Evolutionary conservation across 2,329 filamentous ascomycete genomes (phyloP).

Genomic region (Rugonectria rugulosa): DNA sequence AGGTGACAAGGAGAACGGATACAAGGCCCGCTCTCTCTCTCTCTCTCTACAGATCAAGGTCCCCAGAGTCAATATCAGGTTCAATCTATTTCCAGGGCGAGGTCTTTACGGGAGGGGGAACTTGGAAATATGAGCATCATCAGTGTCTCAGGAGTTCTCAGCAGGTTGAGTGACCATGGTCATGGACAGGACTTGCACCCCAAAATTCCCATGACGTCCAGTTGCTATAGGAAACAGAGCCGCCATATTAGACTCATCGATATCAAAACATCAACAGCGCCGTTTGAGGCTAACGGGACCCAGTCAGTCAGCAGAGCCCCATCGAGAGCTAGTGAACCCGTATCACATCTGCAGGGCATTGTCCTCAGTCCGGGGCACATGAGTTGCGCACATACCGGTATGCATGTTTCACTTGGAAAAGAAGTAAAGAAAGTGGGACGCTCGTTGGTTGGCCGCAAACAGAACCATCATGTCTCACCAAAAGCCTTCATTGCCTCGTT

Average conservation of each 20-base stretch:
- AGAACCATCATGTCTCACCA: conserved; percentile 1
- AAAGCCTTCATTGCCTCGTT: conserved; percentile 2
- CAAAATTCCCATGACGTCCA: conserved; percentile 2
- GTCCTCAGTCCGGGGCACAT: conserved; percentile 19
- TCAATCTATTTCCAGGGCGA: too few relatives aligned
- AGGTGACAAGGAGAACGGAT: background rate
- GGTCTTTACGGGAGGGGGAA: too few relatives aligned
- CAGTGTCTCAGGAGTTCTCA: background rate
- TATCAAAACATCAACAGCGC: conserved; percentile 11
- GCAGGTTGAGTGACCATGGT: conserved; percentile 19
- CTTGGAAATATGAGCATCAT: too few relatives aligned
- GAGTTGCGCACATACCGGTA: too few relatives aligned
- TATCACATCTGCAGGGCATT: conserved; percentile 22
- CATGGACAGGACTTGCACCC: conserved; percentile 3
- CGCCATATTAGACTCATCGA: conserved; percentile 20
- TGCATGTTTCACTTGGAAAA: conserved; percentile 24
- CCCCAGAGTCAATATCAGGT: too few relatives aligned
- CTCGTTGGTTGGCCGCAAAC: background rate
- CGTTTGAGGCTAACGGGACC: conserved; percentile 19
- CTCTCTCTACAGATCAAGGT: background rate
- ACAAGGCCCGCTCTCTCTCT: background rate
- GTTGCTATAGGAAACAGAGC: conserved; percentile 35
- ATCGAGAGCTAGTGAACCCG: conserved; percentile 12
- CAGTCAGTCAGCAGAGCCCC: conserved; percentile 18
- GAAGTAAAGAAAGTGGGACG: conserved; percentile 15